phyloP scores from a whole-genome alignment of 306 rosid species.

The Trifolium fragiferum region DNA sequence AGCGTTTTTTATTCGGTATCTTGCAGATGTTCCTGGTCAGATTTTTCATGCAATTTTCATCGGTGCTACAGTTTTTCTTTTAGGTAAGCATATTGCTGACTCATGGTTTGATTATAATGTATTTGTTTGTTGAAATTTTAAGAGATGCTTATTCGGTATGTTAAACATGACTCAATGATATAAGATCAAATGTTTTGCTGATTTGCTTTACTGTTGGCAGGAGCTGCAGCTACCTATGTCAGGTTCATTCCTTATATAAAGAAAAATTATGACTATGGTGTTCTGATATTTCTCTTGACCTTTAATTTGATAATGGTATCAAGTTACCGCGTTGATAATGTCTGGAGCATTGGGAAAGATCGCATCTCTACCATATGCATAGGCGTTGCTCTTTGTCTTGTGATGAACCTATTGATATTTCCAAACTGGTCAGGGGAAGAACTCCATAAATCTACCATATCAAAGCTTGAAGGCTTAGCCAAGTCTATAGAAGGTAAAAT shows the following conservation, averaged over 20 bases:
- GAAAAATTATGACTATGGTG: slow-evolving; percentile 87
- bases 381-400: slow-evolving; percentile 77
- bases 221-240: slow-evolving; percentile 75
- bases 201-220: slow-evolving; percentile 49
- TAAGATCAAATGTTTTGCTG: background rate
- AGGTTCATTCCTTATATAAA: slow-evolving; percentile 86
- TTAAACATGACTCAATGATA: too few species aligned
- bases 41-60: slow-evolving; percentile 69
- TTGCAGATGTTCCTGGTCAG: slow-evolving; percentile 56
- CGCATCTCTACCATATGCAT: slow-evolving; percentile 77
- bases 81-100: slow-evolving; percentile 51
- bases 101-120: background rate
- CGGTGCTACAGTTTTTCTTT: slow-evolving; percentile 73
- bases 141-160: background rate
- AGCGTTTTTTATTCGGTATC: slow-evolving; percentile 69
- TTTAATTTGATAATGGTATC: slow-evolving; percentile 87
- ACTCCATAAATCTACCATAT: slow-evolving; percentile 71
- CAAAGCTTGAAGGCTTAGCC: slow-evolving; percentile 84
- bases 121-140: slow-evolving; percentile 12
- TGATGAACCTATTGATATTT: slow-evolving; percentile 72
- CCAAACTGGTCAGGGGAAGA: slow-evolving; percentile 98
- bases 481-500: slow-evolving; percentile 74
- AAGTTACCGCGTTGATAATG: slow-evolving; percentile 65
- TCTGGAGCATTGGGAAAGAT: slow-evolving; percentile 66
- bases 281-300: slow-evolving; percentile 82